Percentiles rank a stretch among this genome's conserved stretches.
Evolutionary conservation across 352 stramenopile species (phyloP).

Genomic region (Pythium aphanidermatum): DNA sequence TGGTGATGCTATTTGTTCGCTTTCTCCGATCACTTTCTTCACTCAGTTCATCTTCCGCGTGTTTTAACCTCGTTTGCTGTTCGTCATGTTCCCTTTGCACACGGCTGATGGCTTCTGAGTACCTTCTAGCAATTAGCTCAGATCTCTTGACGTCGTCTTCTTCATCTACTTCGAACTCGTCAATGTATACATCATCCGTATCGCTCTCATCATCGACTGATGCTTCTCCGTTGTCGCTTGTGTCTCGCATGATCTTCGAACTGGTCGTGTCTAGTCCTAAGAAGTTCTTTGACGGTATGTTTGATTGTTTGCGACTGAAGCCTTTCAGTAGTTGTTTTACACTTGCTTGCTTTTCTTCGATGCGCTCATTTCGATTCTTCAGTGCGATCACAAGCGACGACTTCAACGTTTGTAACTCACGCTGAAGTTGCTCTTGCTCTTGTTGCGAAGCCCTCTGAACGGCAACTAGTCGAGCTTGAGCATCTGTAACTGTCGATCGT

Average conservation of each 20-base stretch:
- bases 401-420: conserved; percentile 38
- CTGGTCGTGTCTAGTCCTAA: background rate
- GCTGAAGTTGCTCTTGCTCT: conserved; percentile 33
- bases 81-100: conserved; percentile 48
- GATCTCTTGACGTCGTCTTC: conserved; percentile 37
- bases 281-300: background rate
- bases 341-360: conserved; percentile 52
- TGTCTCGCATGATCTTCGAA: background rate
- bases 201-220: conserved; percentile 1
- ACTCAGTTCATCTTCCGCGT: conserved; percentile 30
- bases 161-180: conserved; percentile 11
- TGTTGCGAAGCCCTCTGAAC: conserved; percentile 35
- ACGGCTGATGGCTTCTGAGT: conserved; percentile 43
- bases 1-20: conserved; percentile 50
- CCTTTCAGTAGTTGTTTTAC: conserved; percentile 44
- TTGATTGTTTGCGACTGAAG: conserved; percentile 6
- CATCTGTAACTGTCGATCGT: conserved; percentile 24
- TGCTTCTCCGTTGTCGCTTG: conserved; percentile 4
- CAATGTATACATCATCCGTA: background rate
- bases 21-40: conserved; percentile 37
- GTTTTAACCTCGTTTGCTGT: conserved; percentile 37
- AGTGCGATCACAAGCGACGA: conserved; percentile 34
- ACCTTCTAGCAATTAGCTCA: conserved; percentile 38
- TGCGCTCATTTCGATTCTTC: conserved; percentile 36
- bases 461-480: conserved; percentile 26